These are phyloP conservation scores for Aspergillus calidoustus DNA, from an alignment of 2,329 filamentous ascomycete genomes.

Conservation along the genomic window DNA sequence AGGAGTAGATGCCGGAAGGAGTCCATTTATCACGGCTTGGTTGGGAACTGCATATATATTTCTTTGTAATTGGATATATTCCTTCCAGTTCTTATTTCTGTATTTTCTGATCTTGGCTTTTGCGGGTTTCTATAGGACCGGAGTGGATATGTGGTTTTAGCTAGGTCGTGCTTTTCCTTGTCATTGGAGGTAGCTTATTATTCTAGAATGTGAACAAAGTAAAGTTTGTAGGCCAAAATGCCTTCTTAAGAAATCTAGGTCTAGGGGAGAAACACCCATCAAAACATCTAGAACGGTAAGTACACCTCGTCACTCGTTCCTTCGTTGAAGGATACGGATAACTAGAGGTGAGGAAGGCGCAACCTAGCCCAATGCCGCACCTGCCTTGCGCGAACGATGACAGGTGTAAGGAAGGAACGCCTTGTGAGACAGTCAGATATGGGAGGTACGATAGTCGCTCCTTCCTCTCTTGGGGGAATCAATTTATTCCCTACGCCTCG, in stretches of 20 bases:
- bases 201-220: background rate
- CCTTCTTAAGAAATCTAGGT: background rate
- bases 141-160: constrained; percentile 13
- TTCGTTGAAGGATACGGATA: background rate
- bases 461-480: background rate
- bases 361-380: background rate
- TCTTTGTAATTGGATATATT: background rate
- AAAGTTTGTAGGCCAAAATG: background rate
- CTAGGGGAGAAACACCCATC: too few relatives aligned
- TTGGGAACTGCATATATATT: background rate
- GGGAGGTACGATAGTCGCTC: background rate
- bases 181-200: background rate
- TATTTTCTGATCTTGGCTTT: background rate
- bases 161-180: background rate
- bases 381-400: background rate
- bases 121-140: background rate
- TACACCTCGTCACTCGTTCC: background rate
- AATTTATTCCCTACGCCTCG: background rate
- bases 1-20: constrained; percentile 26
- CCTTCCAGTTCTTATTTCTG: constrained; percentile 5
- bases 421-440: background rate
- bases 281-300: background rate
- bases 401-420: background rate
- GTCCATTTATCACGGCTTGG: background rate
- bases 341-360: background rate